Evolutionary conservation across 257 asterid species (phyloP), one percentile per base, ranked within the genome.

Genomic region (Echites panduratus): DNA sequence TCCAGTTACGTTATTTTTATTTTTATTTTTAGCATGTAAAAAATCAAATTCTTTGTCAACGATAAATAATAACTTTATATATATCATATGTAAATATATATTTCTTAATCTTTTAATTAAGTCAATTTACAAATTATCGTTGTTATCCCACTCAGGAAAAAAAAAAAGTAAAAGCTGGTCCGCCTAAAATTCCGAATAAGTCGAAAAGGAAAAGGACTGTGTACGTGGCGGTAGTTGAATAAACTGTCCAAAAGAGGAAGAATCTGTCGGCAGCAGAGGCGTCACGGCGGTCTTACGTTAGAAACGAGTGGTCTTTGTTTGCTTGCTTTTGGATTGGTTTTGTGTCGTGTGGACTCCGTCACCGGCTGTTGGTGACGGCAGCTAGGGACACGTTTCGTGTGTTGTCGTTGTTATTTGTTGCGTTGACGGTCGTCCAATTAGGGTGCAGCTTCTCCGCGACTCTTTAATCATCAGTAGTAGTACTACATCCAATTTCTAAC

Each of bases 231-330:
- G 14, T 2, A n/a, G n/a, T n/a, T n/a, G n/a, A n/a, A n/a, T n/a
- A n/a, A n/a, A n/a, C 43, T 77, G 86, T 80, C 58, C 77, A 59
- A 71, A 64, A 41, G 63, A 58, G 58, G 29, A 4, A 49, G 70
- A 52, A 56, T 72, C 57, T 85, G 87, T 83, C 86, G 87, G 82
- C 45, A 71, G 73, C 58, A 75, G 82, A 69, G 68, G 57, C 81
- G 75, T 76, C 80, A 70, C 80, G 83, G 79, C 84, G 73, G 84
- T 73, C 79, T 40, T 82, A 68, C 75, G 78, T 81, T 74, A 38
- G 20, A 49, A 63, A 16, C 47, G 54, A 41, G 47, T 32, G 26
- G 45, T 61, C 24, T 62, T 62, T 62, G 44, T 35, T 62, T 62
- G 66, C 35, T 26, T 53, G 73, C 49, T 26, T 22, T 24, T 52